Conservation (phyloP, 805 yeast genomes). For the Ogataea paradorogensis region DNA sequence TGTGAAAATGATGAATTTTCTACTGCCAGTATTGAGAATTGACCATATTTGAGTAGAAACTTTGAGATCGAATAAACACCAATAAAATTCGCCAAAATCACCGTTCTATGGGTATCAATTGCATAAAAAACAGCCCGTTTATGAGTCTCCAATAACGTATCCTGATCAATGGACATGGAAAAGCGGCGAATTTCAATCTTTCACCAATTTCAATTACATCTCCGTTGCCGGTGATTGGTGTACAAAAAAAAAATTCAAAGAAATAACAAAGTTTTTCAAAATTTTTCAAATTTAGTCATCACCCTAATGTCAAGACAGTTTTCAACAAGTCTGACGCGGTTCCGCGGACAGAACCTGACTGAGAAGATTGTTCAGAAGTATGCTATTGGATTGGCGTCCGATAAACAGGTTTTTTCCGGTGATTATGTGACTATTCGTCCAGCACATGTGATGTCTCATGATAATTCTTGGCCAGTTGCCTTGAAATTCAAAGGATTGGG, state of each 20-base stretch:
- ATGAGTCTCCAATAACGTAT: conserved; percentile 3
- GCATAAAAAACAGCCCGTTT: conserved; percentile 11
- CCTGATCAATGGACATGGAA: conserved; percentile 4
- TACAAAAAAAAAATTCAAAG: background rate
- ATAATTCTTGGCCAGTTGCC: conserved; percentile 99
- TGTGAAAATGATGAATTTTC: conserved; percentile 14
- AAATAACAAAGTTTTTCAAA: conserved; percentile 1
- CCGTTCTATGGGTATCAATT: conserved; percentile 8
- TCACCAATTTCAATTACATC: conserved; percentile 1
- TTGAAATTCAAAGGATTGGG: conserved; percentile 94
- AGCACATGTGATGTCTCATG: conserved; percentile 98
- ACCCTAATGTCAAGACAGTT: conserved; percentile 16
- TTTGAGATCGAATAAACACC: conserved; percentile 7
- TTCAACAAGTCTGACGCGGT: conserved; percentile 15
- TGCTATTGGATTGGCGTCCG: conserved; percentile 80
- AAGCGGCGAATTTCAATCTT: background rate
- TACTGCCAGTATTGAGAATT: conserved; percentile 6
- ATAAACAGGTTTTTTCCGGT: conserved; percentile 77
- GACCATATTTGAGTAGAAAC: conserved; percentile 8
- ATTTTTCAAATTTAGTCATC: conserved; percentile 8
- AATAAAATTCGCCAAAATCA: conserved; percentile 10
- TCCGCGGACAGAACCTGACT: conserved; percentile 76
- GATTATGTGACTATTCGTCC: conserved; percentile 95
- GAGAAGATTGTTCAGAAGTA: conserved; percentile 94
- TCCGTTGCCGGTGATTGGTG: conserved; percentile 11